Conservation (phyloP, 2,329 filamentous ascomycete species). For the Gaeumannomyces tritici region DNA sequence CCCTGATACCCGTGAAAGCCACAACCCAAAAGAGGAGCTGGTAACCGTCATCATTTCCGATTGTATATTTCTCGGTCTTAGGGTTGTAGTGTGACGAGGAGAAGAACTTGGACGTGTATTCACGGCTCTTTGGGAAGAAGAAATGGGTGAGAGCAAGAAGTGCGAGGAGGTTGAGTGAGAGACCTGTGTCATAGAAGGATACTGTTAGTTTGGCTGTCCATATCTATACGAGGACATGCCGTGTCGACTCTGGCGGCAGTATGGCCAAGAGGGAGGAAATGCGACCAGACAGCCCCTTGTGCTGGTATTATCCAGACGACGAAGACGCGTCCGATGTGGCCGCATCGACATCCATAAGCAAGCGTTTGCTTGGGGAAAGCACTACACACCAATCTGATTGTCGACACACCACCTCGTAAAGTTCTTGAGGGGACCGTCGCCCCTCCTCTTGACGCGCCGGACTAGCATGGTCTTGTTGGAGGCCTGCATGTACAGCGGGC, state of each 20-base stretch:
- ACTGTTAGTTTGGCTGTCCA: background rate
- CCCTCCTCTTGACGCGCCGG: constrained; percentile 50
- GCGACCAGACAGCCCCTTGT: background rate
- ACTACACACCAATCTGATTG: constrained; percentile 66
- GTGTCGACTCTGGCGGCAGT: too few relatives aligned
- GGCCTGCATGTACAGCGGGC: constrained; percentile 48
- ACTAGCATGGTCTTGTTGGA: constrained; percentile 43
- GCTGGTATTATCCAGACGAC: background rate
- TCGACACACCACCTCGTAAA: constrained; percentile 62
- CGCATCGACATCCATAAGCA: background rate
- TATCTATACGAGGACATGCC: background rate
- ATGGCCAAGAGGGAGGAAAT: background rate
- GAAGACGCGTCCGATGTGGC: background rate
- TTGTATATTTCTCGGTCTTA: constrained; percentile 57
- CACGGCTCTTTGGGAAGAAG: constrained; percentile 70
- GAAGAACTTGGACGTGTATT: constrained; percentile 81
- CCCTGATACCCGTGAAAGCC: constrained; percentile 78
- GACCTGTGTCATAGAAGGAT: constrained; percentile 37
- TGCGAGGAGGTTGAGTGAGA: constrained; percentile 77
- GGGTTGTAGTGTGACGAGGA: constrained; percentile 74
- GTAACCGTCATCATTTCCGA: constrained; percentile 71
- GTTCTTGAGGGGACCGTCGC: constrained; percentile 50
- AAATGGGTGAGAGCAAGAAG: constrained; percentile 75
- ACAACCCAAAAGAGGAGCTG: constrained; percentile 72
- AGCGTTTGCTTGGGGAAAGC: background rate